Conservation (phyloP, 345 rosid genomes). For the Carallia pectinifolia region DNA sequence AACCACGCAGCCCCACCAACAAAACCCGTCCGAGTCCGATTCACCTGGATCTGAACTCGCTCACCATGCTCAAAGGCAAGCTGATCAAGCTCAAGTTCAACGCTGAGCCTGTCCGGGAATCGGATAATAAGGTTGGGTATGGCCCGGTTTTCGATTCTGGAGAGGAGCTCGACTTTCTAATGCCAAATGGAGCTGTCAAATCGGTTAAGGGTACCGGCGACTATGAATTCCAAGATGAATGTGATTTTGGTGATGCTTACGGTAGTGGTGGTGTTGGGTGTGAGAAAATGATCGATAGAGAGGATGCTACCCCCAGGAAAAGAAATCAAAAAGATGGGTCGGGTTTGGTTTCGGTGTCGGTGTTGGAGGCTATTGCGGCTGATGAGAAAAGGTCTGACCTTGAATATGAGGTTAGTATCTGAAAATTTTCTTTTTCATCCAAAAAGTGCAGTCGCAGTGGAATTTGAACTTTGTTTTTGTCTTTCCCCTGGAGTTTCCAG, state of each 20-base stretch:
- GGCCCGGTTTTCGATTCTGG: slow-evolving; percentile 39
- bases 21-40: slow-evolving; percentile 5
- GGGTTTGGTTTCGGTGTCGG: slow-evolving; percentile 35
- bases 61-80: slow-evolving; percentile 50
- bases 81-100: slow-evolving; percentile 39
- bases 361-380: slow-evolving; percentile 38
- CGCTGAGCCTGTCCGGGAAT: slow-evolving; percentile 55
- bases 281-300: slow-evolving; percentile 24
- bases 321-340: slow-evolving; percentile 31
- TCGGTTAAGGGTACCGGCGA: slow-evolving; percentile 24
- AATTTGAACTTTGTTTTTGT: background rate
- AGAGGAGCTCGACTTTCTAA: slow-evolving; percentile 56
- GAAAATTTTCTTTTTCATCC: background rate
- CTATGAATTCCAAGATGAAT: slow-evolving; percentile 2
- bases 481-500: background rate
- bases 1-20: background rate
- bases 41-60: slow-evolving; percentile 8
- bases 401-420: slow-evolving; percentile 49
- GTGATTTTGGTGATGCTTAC: slow-evolving; percentile 13
- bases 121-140: slow-evolving; percentile 28
- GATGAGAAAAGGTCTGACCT: slow-evolving; percentile 70
- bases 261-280: background rate
- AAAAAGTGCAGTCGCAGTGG: no score
- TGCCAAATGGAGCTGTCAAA: slow-evolving; percentile 36
- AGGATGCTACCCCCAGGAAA: slow-evolving; percentile 16